Percentiles rank a stretch among this genome's conserved stretches.
phyloP scores from a whole-genome alignment of 805 yeast genomes.

The Saccharomycopsis olivae region DNA sequence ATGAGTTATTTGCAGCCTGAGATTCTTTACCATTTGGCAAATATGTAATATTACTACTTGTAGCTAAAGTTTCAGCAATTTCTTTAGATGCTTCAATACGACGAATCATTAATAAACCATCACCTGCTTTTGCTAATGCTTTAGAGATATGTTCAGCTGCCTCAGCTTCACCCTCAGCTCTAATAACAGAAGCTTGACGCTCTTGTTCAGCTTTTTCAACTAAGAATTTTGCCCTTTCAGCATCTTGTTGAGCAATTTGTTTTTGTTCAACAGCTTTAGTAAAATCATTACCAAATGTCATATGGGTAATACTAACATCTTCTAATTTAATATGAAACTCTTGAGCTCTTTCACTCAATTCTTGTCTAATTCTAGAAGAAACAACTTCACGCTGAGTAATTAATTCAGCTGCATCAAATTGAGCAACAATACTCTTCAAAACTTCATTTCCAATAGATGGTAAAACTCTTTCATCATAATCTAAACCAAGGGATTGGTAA shows the following conservation, averaged over 20 bases:
- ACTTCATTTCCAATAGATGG: constrained; percentile 93
- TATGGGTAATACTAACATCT: constrained; percentile 95
- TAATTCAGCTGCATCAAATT: constrained; percentile 91
- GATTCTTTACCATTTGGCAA: constrained; percentile 42
- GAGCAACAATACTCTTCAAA: constrained; percentile 81
- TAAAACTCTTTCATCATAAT: constrained; percentile 88
- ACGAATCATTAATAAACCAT: constrained; percentile 86
- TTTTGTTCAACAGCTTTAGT: constrained; percentile 98
- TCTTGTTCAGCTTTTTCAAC: constrained; percentile 98
- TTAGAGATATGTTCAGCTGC: constrained; percentile 92
- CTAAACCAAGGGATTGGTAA: constrained; percentile 85
- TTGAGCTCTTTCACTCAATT: constrained; percentile 67
- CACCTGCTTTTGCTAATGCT: constrained; percentile 91
- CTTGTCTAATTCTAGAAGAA: constrained; percentile 78
- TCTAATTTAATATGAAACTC: constrained; percentile 89
- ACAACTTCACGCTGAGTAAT: constrained; percentile 96
- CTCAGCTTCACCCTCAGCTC: constrained; percentile 99
- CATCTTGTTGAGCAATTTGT: constrained; percentile 99
- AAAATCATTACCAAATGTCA: constrained; percentile 94
- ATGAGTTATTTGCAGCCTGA: constrained; percentile 8
- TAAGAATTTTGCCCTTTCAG: constrained; percentile 87
- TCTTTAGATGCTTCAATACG: constrained; percentile 95
- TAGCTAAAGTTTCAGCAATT: constrained; percentile 80
- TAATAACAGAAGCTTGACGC: constrained; percentile 84
- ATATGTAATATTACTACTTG: constrained; percentile 78